Conservation (phyloP, 768 basidiomycete genomes). For the Hypholoma fasciculare region DNA sequence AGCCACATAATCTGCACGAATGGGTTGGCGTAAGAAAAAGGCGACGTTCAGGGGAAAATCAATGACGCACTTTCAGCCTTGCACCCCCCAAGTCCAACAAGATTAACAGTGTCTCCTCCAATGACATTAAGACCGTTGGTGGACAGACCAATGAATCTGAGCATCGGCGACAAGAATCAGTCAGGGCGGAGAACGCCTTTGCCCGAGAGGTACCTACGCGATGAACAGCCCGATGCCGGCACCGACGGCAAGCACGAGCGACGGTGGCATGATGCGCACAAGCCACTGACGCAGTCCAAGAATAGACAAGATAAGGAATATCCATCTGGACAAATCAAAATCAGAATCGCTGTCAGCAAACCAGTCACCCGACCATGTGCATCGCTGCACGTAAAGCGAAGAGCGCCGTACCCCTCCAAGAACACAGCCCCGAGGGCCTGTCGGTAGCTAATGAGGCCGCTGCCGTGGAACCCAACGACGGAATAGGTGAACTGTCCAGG, state of each 20-base stretch:
- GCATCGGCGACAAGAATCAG: slow-evolving; percentile 6
- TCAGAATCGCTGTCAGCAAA: neutral
- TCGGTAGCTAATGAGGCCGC: slow-evolving; percentile 67
- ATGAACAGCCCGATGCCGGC: slow-evolving; percentile 89
- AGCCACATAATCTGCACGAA: slow-evolving; percentile 38
- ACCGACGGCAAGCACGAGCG: slow-evolving; percentile 81
- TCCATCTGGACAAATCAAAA: slow-evolving; percentile 49
- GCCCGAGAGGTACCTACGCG: slow-evolving; percentile 48
- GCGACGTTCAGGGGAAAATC: neutral
- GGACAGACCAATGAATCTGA: slow-evolving; percentile 74
- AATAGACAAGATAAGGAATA: slow-evolving; percentile 79
- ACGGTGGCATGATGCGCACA: slow-evolving; percentile 85
- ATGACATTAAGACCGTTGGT: slow-evolving; percentile 71
- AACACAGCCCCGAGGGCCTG: slow-evolving; percentile 87
- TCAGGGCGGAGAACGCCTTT: neutral
- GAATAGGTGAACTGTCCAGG: slow-evolving; percentile 75
- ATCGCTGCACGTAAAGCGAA: neutral
- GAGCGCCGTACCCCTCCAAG: slow-evolving; percentile 68
- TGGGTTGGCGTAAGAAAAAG: neutral
- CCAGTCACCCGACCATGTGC: neutral
- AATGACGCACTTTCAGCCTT: slow-evolving; percentile 40
- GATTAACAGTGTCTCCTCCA: slow-evolving; percentile 67
- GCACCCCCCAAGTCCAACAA: slow-evolving; percentile 81
- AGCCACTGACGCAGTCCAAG: slow-evolving; percentile 90
- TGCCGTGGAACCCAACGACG: slow-evolving; percentile 83